phyloP scores from a whole-genome alignment of 805 yeast species.

The Blastobotrys peoriensis region DNA sequence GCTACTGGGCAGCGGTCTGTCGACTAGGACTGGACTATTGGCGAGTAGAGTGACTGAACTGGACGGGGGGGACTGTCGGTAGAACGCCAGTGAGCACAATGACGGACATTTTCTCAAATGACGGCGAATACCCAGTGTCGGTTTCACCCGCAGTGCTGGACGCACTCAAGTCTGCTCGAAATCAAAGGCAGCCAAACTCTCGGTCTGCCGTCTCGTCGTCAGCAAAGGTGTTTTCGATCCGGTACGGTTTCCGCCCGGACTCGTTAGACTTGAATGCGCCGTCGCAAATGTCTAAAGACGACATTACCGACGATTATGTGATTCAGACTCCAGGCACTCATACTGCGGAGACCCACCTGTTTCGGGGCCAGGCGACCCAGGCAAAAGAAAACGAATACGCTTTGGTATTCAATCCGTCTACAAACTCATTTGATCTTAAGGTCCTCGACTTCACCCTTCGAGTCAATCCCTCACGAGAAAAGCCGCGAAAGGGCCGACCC shows the following conservation, averaged over 20 bases:
- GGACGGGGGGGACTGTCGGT: too few species aligned
- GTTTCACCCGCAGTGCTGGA: not conserved
- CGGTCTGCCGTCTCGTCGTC: not conserved
- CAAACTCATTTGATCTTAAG: conserved; percentile 21
- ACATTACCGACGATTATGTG: conserved; percentile 15
- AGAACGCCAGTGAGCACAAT: too few species aligned
- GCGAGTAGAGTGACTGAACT: too few species aligned
- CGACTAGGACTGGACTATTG: too few species aligned
- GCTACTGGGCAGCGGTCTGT: too few species aligned
- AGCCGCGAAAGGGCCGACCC: conserved; percentile 6
- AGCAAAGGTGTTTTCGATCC: conserved; percentile 1
- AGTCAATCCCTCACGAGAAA: conserved; percentile 20
- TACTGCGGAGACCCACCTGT: conserved; percentile 15
- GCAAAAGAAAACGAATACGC: conserved; percentile 53
- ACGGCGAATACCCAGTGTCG: conserved; percentile 4
- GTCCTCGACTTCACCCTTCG: conserved; percentile 20
- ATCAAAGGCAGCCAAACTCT: not conserved
- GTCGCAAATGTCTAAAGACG: conserved; percentile 14
- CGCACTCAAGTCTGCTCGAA: conserved; percentile 1
- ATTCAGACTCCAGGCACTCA: conserved; percentile 8
- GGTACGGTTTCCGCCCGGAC: conserved; percentile 21
- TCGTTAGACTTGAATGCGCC: conserved; percentile 14
- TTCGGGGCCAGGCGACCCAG: conserved; percentile 23
- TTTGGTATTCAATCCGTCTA: conserved; percentile 67
- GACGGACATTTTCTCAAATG: not conserved